Percentiles rank a stretch among this genome's conserved stretches.
Evolutionary conservation across 805 yeast species (phyloP).

Genomic region (Saccharomycopsis javanensis): DNA sequence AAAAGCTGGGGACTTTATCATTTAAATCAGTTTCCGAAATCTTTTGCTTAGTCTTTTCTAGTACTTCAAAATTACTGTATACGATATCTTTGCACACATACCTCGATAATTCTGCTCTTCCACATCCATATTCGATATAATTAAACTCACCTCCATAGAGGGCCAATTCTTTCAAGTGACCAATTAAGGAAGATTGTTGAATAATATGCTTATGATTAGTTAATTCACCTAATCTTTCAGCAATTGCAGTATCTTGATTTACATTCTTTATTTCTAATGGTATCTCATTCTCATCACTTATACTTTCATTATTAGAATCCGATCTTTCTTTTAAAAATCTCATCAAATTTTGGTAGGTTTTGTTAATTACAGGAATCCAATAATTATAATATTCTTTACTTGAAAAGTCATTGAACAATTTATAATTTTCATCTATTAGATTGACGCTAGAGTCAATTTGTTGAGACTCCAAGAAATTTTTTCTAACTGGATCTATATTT

Average conservation of each 20-base stretch:
- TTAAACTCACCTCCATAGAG: constrained; percentile 30
- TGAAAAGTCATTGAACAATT: constrained; percentile 1
- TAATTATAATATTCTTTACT: constrained; percentile 19
- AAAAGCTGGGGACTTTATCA: constrained; percentile 28
- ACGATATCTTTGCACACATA: constrained; percentile 32
- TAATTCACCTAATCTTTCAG: constrained; percentile 36
- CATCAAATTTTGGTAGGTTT: constrained; percentile 26
- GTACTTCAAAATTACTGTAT: constrained; percentile 2
- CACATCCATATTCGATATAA: constrained; percentile 82
- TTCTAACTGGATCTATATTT: not conserved
- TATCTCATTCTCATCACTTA: not conserved
- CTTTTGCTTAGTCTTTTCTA: constrained; percentile 20
- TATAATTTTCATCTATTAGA: constrained; percentile 14
- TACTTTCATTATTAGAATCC: not conserved
- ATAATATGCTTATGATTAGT: constrained; percentile 63
- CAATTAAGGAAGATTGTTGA: constrained; percentile 76
- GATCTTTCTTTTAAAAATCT: not conserved
- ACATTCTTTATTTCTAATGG: constrained; percentile 23
- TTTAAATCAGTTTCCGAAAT: not conserved
- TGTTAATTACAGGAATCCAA: constrained; percentile 29
- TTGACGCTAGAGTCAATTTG: not conserved
- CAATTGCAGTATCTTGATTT: constrained; percentile 24
- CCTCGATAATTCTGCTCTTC: constrained; percentile 75
- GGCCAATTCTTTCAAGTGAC: constrained; percentile 40
- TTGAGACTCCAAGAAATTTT: not conserved